Conservation (phyloP, 768 basidiomycete species). For the Lactarius evosmus region DNA sequence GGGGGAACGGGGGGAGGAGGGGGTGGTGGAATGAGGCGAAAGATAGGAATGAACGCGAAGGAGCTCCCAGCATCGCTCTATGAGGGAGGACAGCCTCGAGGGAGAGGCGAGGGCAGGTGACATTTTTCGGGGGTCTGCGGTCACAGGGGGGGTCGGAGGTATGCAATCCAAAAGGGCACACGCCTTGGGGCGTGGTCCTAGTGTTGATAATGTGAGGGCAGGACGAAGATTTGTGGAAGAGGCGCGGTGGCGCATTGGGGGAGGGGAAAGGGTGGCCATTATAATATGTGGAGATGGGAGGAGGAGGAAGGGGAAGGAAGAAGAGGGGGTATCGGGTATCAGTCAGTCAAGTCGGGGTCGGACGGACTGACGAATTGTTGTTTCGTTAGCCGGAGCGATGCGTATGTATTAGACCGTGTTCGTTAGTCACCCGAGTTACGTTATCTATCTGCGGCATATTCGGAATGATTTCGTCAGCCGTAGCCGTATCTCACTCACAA, state of each 20-base stretch:
- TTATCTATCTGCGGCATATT: background rate
- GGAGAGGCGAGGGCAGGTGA: conserved; percentile 21
- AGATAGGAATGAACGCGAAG: conserved; percentile 18
- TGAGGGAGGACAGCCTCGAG: conserved; percentile 26
- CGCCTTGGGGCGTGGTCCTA: conserved; percentile 44
- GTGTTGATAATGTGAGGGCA: conserved; percentile 47
- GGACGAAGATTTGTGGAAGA: conserved; percentile 59
- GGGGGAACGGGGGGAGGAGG: conserved; percentile 43
- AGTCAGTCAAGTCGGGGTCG: no score
- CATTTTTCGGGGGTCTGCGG: conserved; percentile 24
- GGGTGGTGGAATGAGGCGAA: conserved; percentile 15
- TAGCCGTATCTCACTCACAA: no score
- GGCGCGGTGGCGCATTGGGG: conserved; percentile 51
- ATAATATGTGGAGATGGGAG: conserved; percentile 2
- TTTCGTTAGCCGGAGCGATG: background rate
- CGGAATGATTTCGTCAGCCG: background rate
- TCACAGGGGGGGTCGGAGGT: conserved; percentile 29
- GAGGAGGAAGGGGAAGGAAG: background rate
- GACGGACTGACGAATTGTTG: background rate
- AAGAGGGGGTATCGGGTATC: background rate
- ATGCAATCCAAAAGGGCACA: conserved; percentile 33
- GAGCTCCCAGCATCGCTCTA: conserved; percentile 20
- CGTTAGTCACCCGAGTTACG: background rate
- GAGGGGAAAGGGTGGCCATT: conserved; percentile 37
- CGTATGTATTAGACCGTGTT: no score